Percentiles rank a stretch among this genome's conserved stretches.
Evolutionary conservation across 106 monocot species (phyloP).

Genomic region (Dioscorea zingiberensis): DNA sequence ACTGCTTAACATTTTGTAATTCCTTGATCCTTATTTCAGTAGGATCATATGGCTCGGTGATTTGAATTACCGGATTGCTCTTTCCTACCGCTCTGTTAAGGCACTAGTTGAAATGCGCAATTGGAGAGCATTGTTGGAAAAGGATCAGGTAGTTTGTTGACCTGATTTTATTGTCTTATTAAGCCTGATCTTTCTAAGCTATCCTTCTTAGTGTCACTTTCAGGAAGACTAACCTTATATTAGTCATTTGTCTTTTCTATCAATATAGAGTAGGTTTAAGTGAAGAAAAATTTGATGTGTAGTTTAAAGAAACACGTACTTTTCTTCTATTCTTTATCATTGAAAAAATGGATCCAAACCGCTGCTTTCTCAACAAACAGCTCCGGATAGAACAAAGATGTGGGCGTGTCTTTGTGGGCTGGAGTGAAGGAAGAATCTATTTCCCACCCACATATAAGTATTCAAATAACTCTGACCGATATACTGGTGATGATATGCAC

Average conservation of each 20-base stretch:
- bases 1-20: not conserved
- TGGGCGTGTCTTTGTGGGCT: slow-evolving; percentile 45
- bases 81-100: slow-evolving; percentile 50
- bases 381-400: slow-evolving; percentile 58
- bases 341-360: not conserved
- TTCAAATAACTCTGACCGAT: slow-evolving; percentile 56
- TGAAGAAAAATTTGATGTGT: too few relatives aligned
- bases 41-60: slow-evolving; percentile 60
- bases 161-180: too few relatives aligned
- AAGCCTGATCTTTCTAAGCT: too few relatives aligned
- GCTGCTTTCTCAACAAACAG: slow-evolving; percentile 17
- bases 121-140: slow-evolving; percentile 58
- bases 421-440: slow-evolving; percentile 60
- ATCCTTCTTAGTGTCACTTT: too few relatives aligned
- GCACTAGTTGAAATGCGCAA: slow-evolving; percentile 65
- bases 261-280: too few relatives aligned
- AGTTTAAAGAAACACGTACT: too few relatives aligned
- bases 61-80: slow-evolving; percentile 52
- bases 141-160: slow-evolving; percentile 41
- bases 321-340: slow-evolving; percentile 1
- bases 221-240: too few relatives aligned
- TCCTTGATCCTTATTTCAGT: slow-evolving; percentile 10
- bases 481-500: slow-evolving; percentile 51
- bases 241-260: too few relatives aligned
- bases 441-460: slow-evolving; percentile 68